phyloP scores from a whole-genome alignment of 2,329 filamentous ascomycete species.

The Scytalidium lignicola region DNA sequence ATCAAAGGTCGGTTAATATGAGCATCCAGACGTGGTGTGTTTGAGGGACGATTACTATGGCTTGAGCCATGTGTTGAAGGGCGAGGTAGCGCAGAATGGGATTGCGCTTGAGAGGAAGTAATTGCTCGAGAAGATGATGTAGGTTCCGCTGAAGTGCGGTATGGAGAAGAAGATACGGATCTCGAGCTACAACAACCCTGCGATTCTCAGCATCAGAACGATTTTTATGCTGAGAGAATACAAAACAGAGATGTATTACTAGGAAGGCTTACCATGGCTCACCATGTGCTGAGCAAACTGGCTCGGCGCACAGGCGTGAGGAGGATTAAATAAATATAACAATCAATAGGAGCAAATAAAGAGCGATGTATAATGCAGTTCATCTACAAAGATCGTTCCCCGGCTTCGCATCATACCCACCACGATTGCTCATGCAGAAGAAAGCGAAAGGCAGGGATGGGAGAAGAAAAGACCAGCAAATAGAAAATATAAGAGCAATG shows the following conservation, averaged over 20 bases:
- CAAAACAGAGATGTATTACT: background rate
- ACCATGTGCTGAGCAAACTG: background rate
- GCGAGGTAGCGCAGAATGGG: constrained; percentile 15
- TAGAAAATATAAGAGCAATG: background rate
- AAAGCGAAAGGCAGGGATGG: background rate
- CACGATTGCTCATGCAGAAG: background rate
- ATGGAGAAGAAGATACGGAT: constrained; percentile 50
- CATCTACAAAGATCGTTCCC: background rate
- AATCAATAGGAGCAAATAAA: background rate
- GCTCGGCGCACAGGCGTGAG: background rate
- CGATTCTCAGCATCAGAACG: background rate
- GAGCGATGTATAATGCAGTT: background rate
- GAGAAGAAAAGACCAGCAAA: background rate
- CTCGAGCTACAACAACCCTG: constrained; percentile 18
- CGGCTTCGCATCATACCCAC: background rate
- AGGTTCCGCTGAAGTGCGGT: constrained; percentile 38
- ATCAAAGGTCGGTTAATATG: constrained; percentile 68
- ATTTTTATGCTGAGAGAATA: too few relatives aligned
- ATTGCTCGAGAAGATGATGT: constrained; percentile 49
- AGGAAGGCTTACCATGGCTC: background rate
- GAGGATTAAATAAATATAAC: background rate
- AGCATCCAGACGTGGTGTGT: constrained; percentile 43
- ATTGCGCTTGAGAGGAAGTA: constrained; percentile 27
- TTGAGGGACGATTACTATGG: constrained; percentile 6
- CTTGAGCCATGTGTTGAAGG: constrained; percentile 18